phyloP scores from a whole-genome alignment of 345 rosid species.

The Syzygium aqueum region DNA sequence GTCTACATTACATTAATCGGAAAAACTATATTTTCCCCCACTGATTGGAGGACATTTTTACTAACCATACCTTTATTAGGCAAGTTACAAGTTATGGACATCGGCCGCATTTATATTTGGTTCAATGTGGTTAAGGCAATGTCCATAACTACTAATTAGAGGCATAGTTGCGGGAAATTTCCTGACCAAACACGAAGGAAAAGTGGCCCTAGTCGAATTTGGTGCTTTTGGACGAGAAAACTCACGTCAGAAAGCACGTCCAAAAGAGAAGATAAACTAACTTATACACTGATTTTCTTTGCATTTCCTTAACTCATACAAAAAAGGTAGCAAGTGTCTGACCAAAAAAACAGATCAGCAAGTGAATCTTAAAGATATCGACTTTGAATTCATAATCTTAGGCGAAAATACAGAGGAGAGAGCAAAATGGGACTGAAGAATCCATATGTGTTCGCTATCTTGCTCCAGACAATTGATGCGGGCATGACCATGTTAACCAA shows the following conservation, averaged over 20 bases:
- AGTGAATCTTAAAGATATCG: not conserved
- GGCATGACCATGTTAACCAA: conserved; percentile 17
- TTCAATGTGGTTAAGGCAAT: too few species aligned
- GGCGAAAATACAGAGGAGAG: not conserved
- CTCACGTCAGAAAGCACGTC: not conserved
- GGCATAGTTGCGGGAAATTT: not conserved
- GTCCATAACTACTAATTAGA: not conserved
- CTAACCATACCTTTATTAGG: too few species aligned
- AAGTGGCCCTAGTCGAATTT: not conserved
- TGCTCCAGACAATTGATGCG: not conserved
- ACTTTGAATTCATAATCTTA: too few species aligned
- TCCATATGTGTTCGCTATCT: not conserved
- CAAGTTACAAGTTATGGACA: not conserved
- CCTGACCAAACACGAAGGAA: not conserved
- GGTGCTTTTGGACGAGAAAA: not conserved
- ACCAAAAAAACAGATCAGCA: too few species aligned
- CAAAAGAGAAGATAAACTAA: not conserved
- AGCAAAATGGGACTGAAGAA: conserved; percentile 2
- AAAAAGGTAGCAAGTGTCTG: not conserved
- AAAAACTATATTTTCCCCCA: not conserved
- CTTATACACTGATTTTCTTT: not conserved
- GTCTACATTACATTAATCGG: not conserved
- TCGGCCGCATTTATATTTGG: too few species aligned
- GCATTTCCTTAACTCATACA: not conserved
- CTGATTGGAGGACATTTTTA: not conserved